phyloP scores from a whole-genome alignment of 1,139 yeast species.

The Eremothecium cymbalariae region DNA sequence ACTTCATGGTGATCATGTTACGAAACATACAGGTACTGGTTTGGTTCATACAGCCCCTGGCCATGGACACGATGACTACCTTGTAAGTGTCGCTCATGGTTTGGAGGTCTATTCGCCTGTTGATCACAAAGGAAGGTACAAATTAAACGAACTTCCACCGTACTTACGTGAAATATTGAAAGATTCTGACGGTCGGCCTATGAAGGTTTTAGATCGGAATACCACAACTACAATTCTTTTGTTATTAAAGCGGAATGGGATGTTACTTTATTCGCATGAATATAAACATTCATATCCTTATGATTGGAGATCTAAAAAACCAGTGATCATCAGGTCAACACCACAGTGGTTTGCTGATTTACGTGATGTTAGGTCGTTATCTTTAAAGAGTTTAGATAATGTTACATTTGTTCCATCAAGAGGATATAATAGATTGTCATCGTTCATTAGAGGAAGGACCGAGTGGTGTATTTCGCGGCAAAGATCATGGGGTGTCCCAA shows the following conservation, averaged over 20 bases:
- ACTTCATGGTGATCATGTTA: slow-evolving; percentile 74
- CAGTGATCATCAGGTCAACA: slow-evolving; percentile 90
- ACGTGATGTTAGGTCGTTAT: slow-evolving; percentile 56
- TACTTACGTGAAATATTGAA: slow-evolving; percentile 28
- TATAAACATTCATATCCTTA: slow-evolving; percentile 85
- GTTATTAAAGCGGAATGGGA: slow-evolving; percentile 37
- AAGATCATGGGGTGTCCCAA: slow-evolving; percentile 98
- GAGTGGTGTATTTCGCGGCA: slow-evolving; percentile 99
- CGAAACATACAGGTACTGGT: slow-evolving; percentile 82
- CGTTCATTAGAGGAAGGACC: slow-evolving; percentile 68
- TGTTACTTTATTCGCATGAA: slow-evolving; percentile 44
- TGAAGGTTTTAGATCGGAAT: slow-evolving; percentile 48
- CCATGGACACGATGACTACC: slow-evolving; percentile 91
- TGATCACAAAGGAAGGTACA: slow-evolving; percentile 62
- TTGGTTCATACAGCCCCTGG: slow-evolving; percentile 97
- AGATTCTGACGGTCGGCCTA: slow-evolving; percentile 41
- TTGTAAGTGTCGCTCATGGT: slow-evolving; percentile 51
- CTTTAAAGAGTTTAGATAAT: slow-evolving; percentile 48
- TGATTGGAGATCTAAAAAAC: slow-evolving; percentile 94
- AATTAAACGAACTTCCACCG: slow-evolving; percentile 19
- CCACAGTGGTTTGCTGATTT: slow-evolving; percentile 97
- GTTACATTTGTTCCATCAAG: slow-evolving; percentile 67
- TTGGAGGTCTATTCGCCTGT: slow-evolving; percentile 69
- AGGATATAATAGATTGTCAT: slow-evolving; percentile 61
- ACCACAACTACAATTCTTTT: slow-evolving; percentile 47